Percentiles rank a stretch among this genome's conserved stretches.
Conservation (phyloP, 31 red algal genomes). For the Endocladia muricata region DNA sequence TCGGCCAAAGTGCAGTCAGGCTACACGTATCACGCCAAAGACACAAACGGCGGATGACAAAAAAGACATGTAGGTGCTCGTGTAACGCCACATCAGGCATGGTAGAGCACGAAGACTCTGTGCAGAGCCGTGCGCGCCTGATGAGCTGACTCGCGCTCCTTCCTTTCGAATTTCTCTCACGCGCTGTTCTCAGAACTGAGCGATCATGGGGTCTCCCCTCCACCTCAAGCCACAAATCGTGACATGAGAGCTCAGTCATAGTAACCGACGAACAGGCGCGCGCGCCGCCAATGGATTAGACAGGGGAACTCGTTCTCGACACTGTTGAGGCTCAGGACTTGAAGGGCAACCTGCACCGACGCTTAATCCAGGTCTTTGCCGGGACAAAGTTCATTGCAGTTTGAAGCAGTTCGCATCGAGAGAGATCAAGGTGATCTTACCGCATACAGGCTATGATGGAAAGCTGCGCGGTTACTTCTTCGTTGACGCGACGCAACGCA, state of each 20-base stretch:
- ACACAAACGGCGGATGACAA: too few species aligned
- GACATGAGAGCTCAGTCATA: not conserved
- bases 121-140: constrained; percentile 3
- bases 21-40: too few species aligned
- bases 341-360: not conserved
- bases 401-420: not conserved
- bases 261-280: not conserved
- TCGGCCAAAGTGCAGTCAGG: too few species aligned
- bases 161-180: constrained; percentile 50
- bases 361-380: not conserved
- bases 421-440: too few species aligned
- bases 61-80: constrained; percentile 46
- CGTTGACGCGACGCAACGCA: too few species aligned
- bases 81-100: constrained; percentile 54
- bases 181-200: not conserved
- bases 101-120: too few species aligned
- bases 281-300: not conserved
- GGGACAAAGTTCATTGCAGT: not conserved
- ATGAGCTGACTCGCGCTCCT: constrained; percentile 59
- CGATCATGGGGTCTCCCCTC: constrained; percentile 27
- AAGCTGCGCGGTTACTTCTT: too few species aligned
- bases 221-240: constrained; percentile 15
- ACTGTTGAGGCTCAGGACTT: not conserved
- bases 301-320: not conserved
- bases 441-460: too few species aligned